These are phyloP conservation scores for Hymenotorrendiella dingleyae DNA, from an alignment of 2,329 filamentous ascomycete genomes.

Conservation along the genomic window DNA sequence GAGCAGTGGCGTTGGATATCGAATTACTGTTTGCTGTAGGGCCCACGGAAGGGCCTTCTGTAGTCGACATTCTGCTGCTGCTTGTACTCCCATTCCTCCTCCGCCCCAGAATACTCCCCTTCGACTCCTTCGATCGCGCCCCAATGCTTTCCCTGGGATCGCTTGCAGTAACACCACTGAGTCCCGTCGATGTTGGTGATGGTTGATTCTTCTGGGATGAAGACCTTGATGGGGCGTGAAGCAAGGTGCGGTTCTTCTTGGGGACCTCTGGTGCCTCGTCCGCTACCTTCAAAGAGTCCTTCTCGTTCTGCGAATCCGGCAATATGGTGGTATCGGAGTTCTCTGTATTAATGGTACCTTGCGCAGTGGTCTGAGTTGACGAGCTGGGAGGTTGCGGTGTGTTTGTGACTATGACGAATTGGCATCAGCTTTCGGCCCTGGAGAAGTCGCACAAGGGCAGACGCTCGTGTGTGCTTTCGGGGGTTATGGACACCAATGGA, in stretches of 20 bases:
- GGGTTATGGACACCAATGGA: no score
- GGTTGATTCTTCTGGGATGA: conserved; percentile 56
- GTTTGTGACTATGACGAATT: conserved; percentile 21
- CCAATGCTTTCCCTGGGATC: conserved; percentile 58
- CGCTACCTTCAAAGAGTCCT: conserved; percentile 17
- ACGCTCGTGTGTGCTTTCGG: no score
- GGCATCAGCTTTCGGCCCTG: conserved; percentile 17
- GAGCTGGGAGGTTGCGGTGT: conserved; percentile 27
- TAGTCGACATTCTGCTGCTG: conserved; percentile 54
- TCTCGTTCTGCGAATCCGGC: conserved; percentile 24
- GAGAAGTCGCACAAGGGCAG: background rate
- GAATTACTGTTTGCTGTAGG: conserved; percentile 31
- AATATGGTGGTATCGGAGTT: conserved; percentile 25
- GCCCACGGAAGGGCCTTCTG: conserved; percentile 36
- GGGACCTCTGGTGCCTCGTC: conserved; percentile 23
- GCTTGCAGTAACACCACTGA: conserved; percentile 54
- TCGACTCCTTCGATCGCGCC: conserved; percentile 59
- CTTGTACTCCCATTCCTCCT: conserved; percentile 62
- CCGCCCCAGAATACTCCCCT: conserved; percentile 56
- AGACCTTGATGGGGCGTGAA: conserved; percentile 56
- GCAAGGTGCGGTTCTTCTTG: conserved; percentile 43
- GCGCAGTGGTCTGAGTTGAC: conserved; percentile 26
- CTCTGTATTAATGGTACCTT: conserved; percentile 27
- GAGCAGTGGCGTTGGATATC: conserved; percentile 24
- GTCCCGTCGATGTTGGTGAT: conserved; percentile 52